Base-by-base conservation (phyloP, 306 rosid genomes). In the Rubus idaeus region DNA sequence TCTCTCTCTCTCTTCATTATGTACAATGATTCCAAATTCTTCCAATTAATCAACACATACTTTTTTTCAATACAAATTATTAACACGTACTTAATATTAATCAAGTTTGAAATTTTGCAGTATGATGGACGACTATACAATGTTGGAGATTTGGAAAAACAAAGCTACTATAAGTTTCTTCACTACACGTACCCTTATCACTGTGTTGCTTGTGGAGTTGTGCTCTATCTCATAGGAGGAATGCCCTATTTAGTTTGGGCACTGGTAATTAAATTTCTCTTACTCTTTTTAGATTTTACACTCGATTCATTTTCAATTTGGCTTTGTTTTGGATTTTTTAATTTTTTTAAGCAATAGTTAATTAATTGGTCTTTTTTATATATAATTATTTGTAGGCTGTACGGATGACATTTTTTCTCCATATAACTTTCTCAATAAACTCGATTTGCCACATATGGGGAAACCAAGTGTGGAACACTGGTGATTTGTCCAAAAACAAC, bases 391-490 rank as follows among this genome's bases (percentile, higher is more conserved):
- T 67, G 72, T 89, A 93, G 98, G 96, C 94, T 55, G 90, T 89
- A 83, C 91, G 98, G 68, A 69, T 68, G 71, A 83, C 80, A 69
- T 87, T 92, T 92, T 89, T 89, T 37, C 88, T 90, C 77, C 98
- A 93, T 72, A 84, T 87, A 26, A 93, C 95, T 75, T 91, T 96
- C 94, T 76, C 91, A 1, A 93, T 93, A 46, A 93, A 93, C 66
- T 93, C 98, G 62, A 91, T 92, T 62, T 93, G 96, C 86, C 97
- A 93, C 82, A 93, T 86, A 0, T 91, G 98, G 97, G 96, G 98
- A 16, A 80, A 71, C 3, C 98, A 84, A 23, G 78, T 78, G 0
- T 93, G 97, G 97, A 82, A 88, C 20, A 93, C 98, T 39, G 35
- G 2, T 30, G 35, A 30, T 30, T 30, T 30, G 35, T 30, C 35